Percentiles rank a stretch among this genome's conserved stretches.
Conservation (phyloP, 805 yeast species). For the Candida koratica region DNA sequence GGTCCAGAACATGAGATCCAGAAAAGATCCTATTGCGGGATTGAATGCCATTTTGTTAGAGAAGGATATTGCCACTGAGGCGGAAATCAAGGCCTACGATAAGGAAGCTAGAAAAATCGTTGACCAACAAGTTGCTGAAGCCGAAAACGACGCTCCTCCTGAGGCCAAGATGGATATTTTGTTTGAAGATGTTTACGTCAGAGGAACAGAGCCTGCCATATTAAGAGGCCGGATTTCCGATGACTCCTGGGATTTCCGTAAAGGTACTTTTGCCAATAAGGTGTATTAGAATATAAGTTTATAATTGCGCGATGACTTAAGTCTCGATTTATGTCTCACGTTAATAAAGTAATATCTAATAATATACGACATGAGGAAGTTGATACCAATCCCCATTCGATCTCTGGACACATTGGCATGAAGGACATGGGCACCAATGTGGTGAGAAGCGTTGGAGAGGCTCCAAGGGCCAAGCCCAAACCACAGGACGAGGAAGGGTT, state of each 20-base stretch:
- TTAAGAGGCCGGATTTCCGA: constrained; percentile 96
- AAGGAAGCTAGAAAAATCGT: constrained; percentile 95
- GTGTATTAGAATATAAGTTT: constrained; percentile 30
- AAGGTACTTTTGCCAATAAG: constrained; percentile 43
- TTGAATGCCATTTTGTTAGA: constrained; percentile 83
- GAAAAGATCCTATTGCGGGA: constrained; percentile 97
- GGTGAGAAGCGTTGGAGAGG: not conserved
- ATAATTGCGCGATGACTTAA: constrained; percentile 10
- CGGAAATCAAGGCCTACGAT: constrained; percentile 89
- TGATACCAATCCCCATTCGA: constrained; percentile 62
- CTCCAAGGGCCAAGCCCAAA: not conserved
- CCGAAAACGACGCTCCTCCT: constrained; percentile 92
- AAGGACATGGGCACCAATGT: constrained; percentile 59
- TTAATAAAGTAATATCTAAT: constrained; percentile 19
- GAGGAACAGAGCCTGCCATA: constrained; percentile 87
- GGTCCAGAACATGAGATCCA: constrained; percentile 98
- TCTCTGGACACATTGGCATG: constrained; percentile 63
- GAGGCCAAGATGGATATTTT: constrained; percentile 92
- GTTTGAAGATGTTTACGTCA: constrained; percentile 94
- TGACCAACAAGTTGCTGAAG: constrained; percentile 89
- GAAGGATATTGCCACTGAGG: constrained; percentile 83
- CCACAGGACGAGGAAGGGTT: not conserved
- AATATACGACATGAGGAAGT: constrained; percentile 42
- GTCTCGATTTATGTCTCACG: constrained; percentile 4
- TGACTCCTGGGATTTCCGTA: constrained; percentile 84